phyloP scores from a whole-genome alignment of 2,329 filamentous ascomycete genomes.

The Trichoderma sp. region DNA sequence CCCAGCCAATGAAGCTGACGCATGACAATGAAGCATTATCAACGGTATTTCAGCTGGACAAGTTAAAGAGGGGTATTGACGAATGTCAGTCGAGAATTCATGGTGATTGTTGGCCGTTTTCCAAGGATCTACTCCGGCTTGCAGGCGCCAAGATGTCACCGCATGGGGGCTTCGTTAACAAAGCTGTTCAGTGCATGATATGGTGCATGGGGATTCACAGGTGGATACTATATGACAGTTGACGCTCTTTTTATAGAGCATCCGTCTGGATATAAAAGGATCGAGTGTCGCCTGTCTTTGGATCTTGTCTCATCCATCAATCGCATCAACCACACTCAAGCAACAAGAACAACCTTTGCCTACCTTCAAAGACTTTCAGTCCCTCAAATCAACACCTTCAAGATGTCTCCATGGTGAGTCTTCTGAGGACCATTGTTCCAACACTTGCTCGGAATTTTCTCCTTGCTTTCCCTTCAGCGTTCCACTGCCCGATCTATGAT shows the following conservation, averaged over 20 bases:
- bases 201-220: background rate
- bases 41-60: background rate
- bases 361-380: background rate
- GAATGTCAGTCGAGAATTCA: background rate
- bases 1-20: background rate
- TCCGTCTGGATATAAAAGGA: slow-evolving; percentile 4
- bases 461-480: background rate
- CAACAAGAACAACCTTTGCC: background rate
- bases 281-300: background rate
- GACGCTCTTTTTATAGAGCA: background rate
- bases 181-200: background rate
- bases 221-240: background rate
- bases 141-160: background rate
- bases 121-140: background rate
- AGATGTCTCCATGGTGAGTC: slow-evolving; percentile 18
- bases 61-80: background rate
- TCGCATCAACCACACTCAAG: background rate
- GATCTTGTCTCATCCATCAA: background rate
- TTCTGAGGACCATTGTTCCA: background rate
- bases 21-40: background rate
- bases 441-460: background rate
- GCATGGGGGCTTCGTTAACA: background rate
- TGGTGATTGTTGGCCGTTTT: background rate
- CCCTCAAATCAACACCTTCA: background rate
- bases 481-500: rapidly evolving